phyloP scores from a whole-genome alignment of 2,329 filamentous ascomycete genomes.

The Stagonosporopsis rhizophila region DNA sequence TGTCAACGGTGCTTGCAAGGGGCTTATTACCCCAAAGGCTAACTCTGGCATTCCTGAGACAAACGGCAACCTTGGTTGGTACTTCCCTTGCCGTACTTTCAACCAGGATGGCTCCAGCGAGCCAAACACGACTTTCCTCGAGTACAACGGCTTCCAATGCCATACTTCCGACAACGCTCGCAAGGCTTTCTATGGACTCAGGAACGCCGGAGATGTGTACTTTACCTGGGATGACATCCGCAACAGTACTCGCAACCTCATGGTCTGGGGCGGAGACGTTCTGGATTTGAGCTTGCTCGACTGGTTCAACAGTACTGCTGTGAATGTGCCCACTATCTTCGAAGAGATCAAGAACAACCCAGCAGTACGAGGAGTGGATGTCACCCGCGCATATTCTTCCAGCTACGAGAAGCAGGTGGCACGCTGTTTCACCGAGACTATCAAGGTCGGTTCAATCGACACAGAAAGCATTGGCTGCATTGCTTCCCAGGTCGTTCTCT shows the following conservation, averaged over 20 bases:
- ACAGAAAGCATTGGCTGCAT: constrained; percentile 97
- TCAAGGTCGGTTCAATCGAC: constrained; percentile 94
- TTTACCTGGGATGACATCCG: constrained; percentile 95
- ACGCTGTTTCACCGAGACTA: constrained; percentile 88
- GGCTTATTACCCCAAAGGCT: constrained; percentile 74
- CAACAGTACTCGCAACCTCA: constrained; percentile 86
- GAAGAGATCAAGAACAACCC: constrained; percentile 76
- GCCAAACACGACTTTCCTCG: constrained; percentile 75
- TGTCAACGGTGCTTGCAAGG: constrained; percentile 96
- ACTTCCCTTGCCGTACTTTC: constrained; percentile 91
- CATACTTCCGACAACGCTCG: constrained; percentile 78
- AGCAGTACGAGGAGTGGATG: constrained; percentile 80
- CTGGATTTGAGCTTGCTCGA: constrained; percentile 85
- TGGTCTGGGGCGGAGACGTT: constrained; percentile 94
- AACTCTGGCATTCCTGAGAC: constrained; percentile 78
- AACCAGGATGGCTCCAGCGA: constrained; percentile 89
- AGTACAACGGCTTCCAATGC: constrained; percentile 86
- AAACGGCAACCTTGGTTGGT: constrained; percentile 82
- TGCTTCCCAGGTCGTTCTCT: constrained; percentile 94
- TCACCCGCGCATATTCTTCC: constrained; percentile 86
- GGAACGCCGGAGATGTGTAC: constrained; percentile 82
- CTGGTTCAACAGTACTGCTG: constrained; percentile 88
- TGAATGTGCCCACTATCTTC: constrained; percentile 77
- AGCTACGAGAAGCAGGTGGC: constrained; percentile 80
- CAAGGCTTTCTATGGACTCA: constrained; percentile 76